Evolutionary conservation across 148 eudicot genomes (phyloP).

Genomic region (Agrostemma githago): DNA sequence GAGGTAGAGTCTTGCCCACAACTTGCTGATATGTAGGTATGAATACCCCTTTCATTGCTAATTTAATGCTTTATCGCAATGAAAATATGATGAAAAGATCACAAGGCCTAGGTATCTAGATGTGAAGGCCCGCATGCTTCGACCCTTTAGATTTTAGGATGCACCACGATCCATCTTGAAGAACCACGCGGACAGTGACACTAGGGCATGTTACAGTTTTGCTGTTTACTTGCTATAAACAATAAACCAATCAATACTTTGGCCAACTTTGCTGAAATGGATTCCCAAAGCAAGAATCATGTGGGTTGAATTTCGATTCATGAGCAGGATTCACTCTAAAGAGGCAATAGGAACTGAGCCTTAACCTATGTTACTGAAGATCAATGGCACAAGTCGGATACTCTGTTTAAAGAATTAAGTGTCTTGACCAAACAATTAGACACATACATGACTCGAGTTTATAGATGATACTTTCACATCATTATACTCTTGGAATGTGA

Average conservation of each 20-base stretch:
- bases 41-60: not conserved
- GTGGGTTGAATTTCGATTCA: no score
- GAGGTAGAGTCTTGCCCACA: not conserved
- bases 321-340: not conserved
- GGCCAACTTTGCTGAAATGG: not conserved
- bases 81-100: not conserved
- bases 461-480: no score
- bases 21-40: not conserved
- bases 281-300: not conserved
- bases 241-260: no score
- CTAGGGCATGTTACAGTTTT: not conserved
- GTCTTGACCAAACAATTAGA: no score
- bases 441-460: no score
- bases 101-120: not conserved
- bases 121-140: not conserved
- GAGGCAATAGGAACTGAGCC: not conserved
- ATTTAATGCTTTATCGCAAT: not conserved
- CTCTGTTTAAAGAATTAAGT: no score
- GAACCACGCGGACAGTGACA: not conserved
- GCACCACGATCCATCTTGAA: not conserved
- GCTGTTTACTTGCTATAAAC: no score
- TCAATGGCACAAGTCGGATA: not conserved
- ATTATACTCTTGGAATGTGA: no score
- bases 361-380: not conserved
- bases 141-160: no score